Percentiles rank a stretch among this genome's conserved stretches.
phyloP scores from a whole-genome alignment of 371 early-diverging fungal genomes.

The Nematocida ironsii region DNA sequence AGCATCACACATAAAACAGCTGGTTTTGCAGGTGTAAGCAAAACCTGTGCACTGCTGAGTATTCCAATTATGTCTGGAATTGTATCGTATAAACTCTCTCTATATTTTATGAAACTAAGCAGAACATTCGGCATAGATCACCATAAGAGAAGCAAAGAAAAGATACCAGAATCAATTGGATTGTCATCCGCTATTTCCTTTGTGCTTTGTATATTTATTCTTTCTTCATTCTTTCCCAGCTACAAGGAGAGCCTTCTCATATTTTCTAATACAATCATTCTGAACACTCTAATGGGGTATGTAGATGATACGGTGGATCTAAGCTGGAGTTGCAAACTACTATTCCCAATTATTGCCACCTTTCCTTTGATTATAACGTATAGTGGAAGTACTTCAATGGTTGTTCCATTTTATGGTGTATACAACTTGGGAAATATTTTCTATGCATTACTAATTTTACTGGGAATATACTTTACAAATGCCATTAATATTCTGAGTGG shows the following conservation, averaged over 20 bases:
- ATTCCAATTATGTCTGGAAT: constrained; percentile 25
- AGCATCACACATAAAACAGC: too few species aligned
- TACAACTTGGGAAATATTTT: constrained; percentile 75
- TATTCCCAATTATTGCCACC: constrained; percentile 84
- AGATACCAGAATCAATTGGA: constrained; percentile 80
- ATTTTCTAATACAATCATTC: constrained; percentile 20
- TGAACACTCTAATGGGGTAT: constrained; percentile 90
- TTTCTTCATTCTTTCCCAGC: constrained; percentile 76
- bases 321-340: constrained; percentile 86
- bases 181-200: constrained; percentile 75
- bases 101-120: constrained; percentile 14
- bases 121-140: constrained; percentile 75
- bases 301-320: constrained; percentile 92
- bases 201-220: constrained; percentile 78
- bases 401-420: constrained; percentile 1
- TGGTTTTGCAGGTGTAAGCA: too few species aligned
- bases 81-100: constrained; percentile 28
- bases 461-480: constrained; percentile 87
- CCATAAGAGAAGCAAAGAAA: constrained; percentile 74
- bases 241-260: constrained; percentile 38
- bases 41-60: too few species aligned
- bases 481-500: constrained; percentile 95
- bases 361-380: constrained; percentile 87
- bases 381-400: constrained; percentile 47
- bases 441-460: constrained; percentile 81